Conservation (phyloP, 2,329 filamentous ascomycete species). For the Sclerotinia glacialis region DNA sequence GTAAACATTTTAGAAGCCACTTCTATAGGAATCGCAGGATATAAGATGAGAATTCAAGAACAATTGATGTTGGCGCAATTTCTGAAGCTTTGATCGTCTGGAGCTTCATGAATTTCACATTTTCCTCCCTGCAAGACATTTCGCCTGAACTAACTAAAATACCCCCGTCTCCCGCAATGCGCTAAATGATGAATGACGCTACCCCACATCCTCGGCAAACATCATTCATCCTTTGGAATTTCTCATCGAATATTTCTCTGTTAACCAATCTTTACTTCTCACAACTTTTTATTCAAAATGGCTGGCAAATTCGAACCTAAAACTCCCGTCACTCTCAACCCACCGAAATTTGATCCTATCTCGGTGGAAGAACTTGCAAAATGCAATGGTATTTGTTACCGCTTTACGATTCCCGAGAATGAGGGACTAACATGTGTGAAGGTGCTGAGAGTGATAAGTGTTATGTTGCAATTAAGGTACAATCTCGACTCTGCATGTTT, state of each 20-base stretch:
- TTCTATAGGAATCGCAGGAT: background rate
- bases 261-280: background rate
- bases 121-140: constrained; percentile 17
- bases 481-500: background rate
- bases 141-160: background rate
- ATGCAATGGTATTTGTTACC: constrained; percentile 69
- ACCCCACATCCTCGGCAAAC: constrained; percentile 20
- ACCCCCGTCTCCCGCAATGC: constrained; percentile 9
- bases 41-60: background rate
- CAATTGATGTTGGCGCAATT: constrained; percentile 6
- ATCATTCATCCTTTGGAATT: constrained; percentile 3
- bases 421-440: constrained; percentile 39
- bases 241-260: background rate
- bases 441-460: constrained; percentile 62
- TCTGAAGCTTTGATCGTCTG: constrained; percentile 2
- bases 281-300: constrained; percentile 42
- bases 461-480: constrained; percentile 68
- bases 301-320: constrained; percentile 75
- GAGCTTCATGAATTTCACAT: constrained; percentile 1
- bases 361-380: constrained; percentile 74
- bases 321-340: constrained; percentile 67
- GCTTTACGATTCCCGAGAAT: background rate
- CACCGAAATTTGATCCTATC: constrained; percentile 86
- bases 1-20: constrained; percentile 32
- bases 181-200: constrained; percentile 17